A percentile compares a stretch with the other conserved stretches of the same genome.
These are phyloP conservation scores for Leucosporidium yakuticum DNA, from an alignment of 768 basidiomycete genomes.

Conservation along the genomic window DNA sequence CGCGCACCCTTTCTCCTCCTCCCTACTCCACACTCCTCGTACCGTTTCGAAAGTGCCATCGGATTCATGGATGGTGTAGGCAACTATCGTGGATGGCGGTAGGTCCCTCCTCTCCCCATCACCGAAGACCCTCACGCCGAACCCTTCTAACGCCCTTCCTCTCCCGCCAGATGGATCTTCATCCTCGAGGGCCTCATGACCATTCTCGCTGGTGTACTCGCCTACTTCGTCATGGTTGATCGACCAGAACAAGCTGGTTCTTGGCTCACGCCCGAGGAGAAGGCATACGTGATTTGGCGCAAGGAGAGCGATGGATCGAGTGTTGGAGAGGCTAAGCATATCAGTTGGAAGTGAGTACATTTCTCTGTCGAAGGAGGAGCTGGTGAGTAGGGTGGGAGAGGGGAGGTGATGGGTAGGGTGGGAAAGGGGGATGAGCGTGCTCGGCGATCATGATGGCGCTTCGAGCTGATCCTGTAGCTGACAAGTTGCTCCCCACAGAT, in stretches of 20 bases:
- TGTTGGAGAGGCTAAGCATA: constrained; percentile 30
- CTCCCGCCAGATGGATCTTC: constrained; percentile 17
- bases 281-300: constrained; percentile 32
- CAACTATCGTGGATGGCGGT: constrained; percentile 30
- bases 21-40: no score
- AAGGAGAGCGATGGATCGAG: constrained; percentile 28
- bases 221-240: constrained; percentile 19
- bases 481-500: not conserved
- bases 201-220: constrained; percentile 24
- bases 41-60: constrained; percentile 7
- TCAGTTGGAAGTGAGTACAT: constrained; percentile 15
- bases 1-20: no score
- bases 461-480: not conserved
- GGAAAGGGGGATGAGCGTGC: no score
- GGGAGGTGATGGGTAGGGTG: no score
- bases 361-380: no score
- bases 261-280: constrained; percentile 30
- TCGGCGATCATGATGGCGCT: no score
- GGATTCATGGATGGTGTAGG: constrained; percentile 33
- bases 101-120: no score
- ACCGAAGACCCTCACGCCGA: no score
- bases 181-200: constrained; percentile 34
- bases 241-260: not conserved
- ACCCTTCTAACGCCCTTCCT: not conserved
- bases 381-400: no score